Evolutionary conservation across 495 filamentous ascomycete genomes (phyloP).

Genomic region (Tuber indicum): DNA sequence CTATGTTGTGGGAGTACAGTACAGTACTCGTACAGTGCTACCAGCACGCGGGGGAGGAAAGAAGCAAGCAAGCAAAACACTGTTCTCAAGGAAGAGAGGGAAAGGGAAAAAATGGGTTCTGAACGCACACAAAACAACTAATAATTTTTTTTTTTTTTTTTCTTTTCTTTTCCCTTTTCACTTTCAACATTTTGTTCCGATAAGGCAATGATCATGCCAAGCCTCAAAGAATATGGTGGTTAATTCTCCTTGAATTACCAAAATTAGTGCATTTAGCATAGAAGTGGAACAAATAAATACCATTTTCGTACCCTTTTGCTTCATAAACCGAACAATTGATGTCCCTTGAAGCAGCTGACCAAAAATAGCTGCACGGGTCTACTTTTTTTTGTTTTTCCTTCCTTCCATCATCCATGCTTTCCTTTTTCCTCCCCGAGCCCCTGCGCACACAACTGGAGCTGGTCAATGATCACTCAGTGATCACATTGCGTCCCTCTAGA

Average conservation of each 20-base stretch:
- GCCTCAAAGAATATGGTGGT: neutral
- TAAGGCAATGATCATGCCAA: neutral
- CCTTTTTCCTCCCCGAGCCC: neutral
- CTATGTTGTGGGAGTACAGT: neutral
- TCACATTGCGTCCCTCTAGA: neutral
- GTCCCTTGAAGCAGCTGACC: neutral
- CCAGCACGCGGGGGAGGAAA: neutral
- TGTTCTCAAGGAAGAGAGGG: neutral
- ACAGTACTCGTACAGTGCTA: neutral
- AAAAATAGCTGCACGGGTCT: neutral
- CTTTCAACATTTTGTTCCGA: neutral
- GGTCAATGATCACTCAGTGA: neutral
- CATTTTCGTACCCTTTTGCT: neutral
- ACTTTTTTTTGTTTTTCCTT: neutral
- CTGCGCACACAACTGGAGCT: neutral
- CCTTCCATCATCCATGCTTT: neutral
- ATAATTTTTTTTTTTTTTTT: neutral
- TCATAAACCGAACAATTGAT: neutral
- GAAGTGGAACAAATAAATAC: neutral
- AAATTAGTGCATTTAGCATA: neutral
- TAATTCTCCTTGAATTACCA: neutral
- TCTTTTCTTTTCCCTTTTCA: neutral
- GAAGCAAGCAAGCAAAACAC: neutral
- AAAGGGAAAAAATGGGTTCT: neutral
- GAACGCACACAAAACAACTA: neutral